These are phyloP conservation scores for Pelargonium citronellum DNA, from an alignment of 441 rosid species.

Conservation along the genomic window DNA sequence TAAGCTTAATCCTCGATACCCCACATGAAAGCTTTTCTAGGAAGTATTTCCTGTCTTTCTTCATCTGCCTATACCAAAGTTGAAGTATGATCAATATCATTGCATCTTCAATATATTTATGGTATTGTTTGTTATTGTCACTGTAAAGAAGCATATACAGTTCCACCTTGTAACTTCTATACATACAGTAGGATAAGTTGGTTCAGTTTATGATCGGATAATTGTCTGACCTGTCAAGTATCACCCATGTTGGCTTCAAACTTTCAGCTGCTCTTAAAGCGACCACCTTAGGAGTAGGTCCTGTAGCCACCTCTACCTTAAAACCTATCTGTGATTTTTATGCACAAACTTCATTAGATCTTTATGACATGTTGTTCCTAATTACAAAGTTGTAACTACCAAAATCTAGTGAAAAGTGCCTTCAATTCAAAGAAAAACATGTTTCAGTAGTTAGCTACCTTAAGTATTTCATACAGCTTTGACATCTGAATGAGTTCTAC, in stretches of 20 bases:
- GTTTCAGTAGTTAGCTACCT: conserved; percentile 23
- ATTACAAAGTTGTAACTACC: not conserved
- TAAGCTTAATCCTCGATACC: conserved; percentile 41
- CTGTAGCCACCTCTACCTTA: conserved; percentile 37
- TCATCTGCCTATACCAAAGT: conserved; percentile 41
- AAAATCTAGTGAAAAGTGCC: not conserved
- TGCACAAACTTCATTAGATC: conserved; percentile 10
- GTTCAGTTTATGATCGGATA: not conserved
- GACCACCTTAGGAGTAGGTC: conserved; percentile 31
- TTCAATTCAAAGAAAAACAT: not conserved
- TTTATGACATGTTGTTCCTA: not conserved
- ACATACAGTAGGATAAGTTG: too few relatives aligned
- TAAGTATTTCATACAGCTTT: conserved; percentile 24
- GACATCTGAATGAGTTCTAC: conserved; percentile 32
- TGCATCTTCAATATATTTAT: too few relatives aligned
- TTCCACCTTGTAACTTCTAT: too few relatives aligned
- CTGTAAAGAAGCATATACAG: too few relatives aligned
- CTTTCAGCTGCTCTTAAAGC: conserved; percentile 36
- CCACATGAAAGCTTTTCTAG: conserved; percentile 45
- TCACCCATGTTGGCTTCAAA: conserved; percentile 28
- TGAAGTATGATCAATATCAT: not conserved
- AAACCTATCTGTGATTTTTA: conserved; percentile 38
- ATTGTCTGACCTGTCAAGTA: conserved; percentile 50
- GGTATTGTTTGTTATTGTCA: too few relatives aligned
- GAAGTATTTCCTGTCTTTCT: conserved; percentile 42